Percentiles rank a stretch among this genome's conserved stretches.
These are phyloP conservation scores for Stachybotrys echinatus DNA, from an alignment of 2,329 filamentous ascomycete species.

Conservation along the genomic window DNA sequence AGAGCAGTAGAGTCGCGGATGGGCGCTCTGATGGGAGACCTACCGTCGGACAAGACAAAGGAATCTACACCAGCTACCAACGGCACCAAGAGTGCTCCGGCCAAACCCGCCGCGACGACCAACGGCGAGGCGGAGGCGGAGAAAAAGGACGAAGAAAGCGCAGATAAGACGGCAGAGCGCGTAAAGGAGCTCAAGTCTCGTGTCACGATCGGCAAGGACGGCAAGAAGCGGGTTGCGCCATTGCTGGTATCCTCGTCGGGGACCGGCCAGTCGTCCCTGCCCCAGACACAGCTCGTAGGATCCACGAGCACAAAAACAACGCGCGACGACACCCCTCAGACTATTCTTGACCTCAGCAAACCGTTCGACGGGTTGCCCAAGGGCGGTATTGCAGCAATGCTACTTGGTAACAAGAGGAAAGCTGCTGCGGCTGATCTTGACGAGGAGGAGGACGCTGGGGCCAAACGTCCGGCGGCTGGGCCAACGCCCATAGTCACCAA, in stretches of 20 bases:
- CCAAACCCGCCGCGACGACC: slow-evolving; percentile 30
- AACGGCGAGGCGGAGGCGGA: slow-evolving; percentile 30
- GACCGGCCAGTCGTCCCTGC: slow-evolving; percentile 79
- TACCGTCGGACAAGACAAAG: slow-evolving; percentile 51
- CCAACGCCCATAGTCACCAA: slow-evolving; percentile 72
- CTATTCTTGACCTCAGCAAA: slow-evolving; percentile 83
- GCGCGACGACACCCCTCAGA: slow-evolving; percentile 70
- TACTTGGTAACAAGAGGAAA: slow-evolving; percentile 92
- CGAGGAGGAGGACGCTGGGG: slow-evolving; percentile 58
- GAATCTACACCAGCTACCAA: slow-evolving; percentile 42
- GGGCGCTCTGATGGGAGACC: slow-evolving; percentile 96
- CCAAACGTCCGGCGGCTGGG: slow-evolving; percentile 56
- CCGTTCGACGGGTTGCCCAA: slow-evolving; percentile 90
- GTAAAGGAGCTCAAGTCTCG: slow-evolving; percentile 72
- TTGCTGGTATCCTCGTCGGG: slow-evolving; percentile 87
- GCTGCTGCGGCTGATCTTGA: slow-evolving; percentile 68
- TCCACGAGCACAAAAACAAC: slow-evolving; percentile 58
- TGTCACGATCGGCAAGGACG: slow-evolving; percentile 92
- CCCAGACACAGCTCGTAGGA: slow-evolving; percentile 82
- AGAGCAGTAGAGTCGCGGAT: slow-evolving; percentile 89
- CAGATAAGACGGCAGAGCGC: slow-evolving; percentile 48
- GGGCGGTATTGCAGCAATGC: slow-evolving; percentile 77
- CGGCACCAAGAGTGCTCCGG: slow-evolving; percentile 38
- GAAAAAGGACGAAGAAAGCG: slow-evolving; percentile 38
- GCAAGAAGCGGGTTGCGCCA: slow-evolving; percentile 91